phyloP scores from a whole-genome alignment of 1,284 basidiomycete species.

The Rhodotorula mucilaginosa region DNA sequence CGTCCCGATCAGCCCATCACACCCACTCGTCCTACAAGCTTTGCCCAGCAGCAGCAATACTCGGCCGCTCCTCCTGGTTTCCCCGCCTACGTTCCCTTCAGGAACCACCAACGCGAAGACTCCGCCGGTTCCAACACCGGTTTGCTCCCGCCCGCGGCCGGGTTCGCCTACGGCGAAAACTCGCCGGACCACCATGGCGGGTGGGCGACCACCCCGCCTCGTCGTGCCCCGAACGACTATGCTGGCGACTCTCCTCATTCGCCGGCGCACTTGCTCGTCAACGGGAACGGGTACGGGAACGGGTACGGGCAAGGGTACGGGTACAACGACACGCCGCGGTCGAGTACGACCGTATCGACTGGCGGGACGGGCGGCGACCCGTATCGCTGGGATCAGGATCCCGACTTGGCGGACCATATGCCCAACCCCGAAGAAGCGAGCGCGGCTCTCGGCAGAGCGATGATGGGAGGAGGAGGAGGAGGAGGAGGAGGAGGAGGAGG shows the following conservation, averaged over 20 bases:
- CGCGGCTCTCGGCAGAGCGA: slow-evolving; percentile 12
- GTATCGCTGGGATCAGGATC: slow-evolving; percentile 14
- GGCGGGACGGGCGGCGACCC: slow-evolving; percentile 13
- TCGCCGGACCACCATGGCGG: not conserved
- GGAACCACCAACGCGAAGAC: not conserved
- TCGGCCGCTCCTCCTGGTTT: not conserved
- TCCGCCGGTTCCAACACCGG: not conserved
- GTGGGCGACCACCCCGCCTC: slow-evolving; percentile 4
- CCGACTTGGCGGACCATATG: not conserved
- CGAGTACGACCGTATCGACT: slow-evolving; percentile 9
- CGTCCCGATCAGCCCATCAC: not conserved
- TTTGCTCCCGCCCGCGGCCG: not conserved
- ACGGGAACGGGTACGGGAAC: not conserved
- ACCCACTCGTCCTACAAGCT: not conserved
- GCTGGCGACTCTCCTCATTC: slow-evolving; percentile 6
- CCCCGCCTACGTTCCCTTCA: not conserved
- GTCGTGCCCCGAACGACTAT: slow-evolving; percentile 6
- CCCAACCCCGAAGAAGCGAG: slow-evolving; percentile 5
- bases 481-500: not conserved
- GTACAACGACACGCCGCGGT: slow-evolving; percentile 1
- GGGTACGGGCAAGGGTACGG: not conserved
- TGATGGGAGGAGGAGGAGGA: not conserved
- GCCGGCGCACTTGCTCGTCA: slow-evolving; percentile 2
- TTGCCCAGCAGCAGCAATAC: not conserved
- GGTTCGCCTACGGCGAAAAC: slow-evolving; percentile 10